These are phyloP conservation scores for Neocucurbitaria cava DNA, from an alignment of 2,329 filamentous ascomycete species.

Conservation along the genomic window DNA sequence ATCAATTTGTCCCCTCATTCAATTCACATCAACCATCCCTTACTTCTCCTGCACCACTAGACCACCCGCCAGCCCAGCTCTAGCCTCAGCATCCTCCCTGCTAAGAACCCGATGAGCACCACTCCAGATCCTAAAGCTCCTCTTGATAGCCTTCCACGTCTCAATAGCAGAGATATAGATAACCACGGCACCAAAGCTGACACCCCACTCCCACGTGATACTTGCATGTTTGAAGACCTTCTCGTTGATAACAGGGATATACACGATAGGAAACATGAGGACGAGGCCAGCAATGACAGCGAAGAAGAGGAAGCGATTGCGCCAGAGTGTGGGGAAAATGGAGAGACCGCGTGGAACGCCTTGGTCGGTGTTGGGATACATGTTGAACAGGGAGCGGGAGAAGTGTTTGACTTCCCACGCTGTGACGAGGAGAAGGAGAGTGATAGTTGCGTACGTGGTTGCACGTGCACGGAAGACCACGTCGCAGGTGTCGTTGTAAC, in stretches of 20 bases:
- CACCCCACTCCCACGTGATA: conserved; percentile 57
- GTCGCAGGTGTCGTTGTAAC: conserved; percentile 51
- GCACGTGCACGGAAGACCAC: conserved; percentile 54
- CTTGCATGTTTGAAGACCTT: conserved; percentile 55
- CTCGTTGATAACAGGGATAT: conserved; percentile 54
- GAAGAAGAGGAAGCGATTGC: conserved; percentile 55
- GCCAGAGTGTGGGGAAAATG: conserved; percentile 50
- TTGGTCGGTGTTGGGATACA: conserved; percentile 47
- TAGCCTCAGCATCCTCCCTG: conserved; percentile 46
- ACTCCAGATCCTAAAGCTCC: conserved; percentile 44
- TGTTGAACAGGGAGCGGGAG: conserved; percentile 53
- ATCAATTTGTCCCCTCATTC: not conserved
- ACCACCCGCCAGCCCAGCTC: conserved; percentile 28
- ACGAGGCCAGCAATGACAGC: conserved; percentile 51
- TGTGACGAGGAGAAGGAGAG: conserved; percentile 54
- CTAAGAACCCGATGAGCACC: conserved; percentile 40
- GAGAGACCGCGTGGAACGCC: conserved; percentile 35
- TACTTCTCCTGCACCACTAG: conserved; percentile 22
- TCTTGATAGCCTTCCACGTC: conserved; percentile 55
- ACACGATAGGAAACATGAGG: conserved; percentile 55
- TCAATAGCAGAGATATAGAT: conserved; percentile 53
- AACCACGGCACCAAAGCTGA: conserved; percentile 51
- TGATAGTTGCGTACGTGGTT: conserved; percentile 55
- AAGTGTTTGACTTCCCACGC: conserved; percentile 59
- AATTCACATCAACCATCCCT: not conserved